These are phyloP conservation scores for Tephrocybe sp. DNA, from an alignment of 768 basidiomycete species.

Conservation along the genomic window DNA sequence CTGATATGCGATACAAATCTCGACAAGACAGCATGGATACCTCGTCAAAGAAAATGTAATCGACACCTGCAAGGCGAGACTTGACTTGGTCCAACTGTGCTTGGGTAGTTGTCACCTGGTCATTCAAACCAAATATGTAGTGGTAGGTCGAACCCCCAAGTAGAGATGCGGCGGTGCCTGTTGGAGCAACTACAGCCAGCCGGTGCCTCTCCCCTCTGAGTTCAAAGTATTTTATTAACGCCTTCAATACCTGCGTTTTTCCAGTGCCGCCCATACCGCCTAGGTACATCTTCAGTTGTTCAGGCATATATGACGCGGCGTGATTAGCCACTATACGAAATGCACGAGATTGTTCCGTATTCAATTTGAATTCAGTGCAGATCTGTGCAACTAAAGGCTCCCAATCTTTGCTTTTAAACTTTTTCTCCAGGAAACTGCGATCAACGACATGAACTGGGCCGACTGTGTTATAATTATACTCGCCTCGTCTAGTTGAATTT, in stretches of 20 bases:
- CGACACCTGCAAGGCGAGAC: constrained; percentile 23
- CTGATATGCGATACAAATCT: constrained; percentile 29
- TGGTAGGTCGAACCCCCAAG: constrained; percentile 22
- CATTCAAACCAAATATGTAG: constrained; percentile 1
- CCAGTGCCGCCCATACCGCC: constrained; percentile 22
- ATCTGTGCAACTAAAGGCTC: neutral
- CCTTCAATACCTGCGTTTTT: constrained; percentile 16
- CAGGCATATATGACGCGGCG: neutral
- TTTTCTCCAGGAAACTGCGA: neutral
- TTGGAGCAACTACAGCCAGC: constrained; percentile 15
- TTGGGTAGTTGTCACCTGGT: constrained; percentile 10
- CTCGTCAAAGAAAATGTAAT: constrained; percentile 42
- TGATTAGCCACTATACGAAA: constrained; percentile 20
- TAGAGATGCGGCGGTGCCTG: constrained; percentile 22
- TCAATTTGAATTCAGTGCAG: neutral
- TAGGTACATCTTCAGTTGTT: constrained; percentile 12
- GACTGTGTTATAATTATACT: no score
- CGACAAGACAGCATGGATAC: constrained; percentile 39
- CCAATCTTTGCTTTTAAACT: neutral
- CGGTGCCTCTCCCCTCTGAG: neutral
- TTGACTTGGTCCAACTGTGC: neutral
- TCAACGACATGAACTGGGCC: no score
- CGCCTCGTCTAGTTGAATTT: neutral
- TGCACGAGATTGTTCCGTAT: constrained; percentile 10
- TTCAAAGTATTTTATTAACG: constrained; percentile 11